These are phyloP conservation scores for Astrothelium subdiscretum DNA, from an alignment of 495 filamentous ascomycete genomes.

Conservation along the genomic window DNA sequence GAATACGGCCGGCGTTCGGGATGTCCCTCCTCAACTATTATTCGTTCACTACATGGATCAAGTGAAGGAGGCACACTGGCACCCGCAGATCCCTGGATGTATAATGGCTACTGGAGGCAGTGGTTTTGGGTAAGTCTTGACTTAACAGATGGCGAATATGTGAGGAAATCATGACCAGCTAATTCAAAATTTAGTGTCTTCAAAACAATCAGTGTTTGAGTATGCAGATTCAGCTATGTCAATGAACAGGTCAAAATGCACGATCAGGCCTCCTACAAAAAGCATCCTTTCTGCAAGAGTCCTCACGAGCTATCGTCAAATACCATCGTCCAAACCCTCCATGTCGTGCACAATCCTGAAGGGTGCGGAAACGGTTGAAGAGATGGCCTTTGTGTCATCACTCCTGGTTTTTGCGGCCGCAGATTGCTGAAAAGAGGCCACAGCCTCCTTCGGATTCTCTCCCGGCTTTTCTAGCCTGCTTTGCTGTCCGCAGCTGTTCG, in stretches of 20 bases:
- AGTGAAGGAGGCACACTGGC: constrained; percentile 94
- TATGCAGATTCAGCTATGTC: not conserved
- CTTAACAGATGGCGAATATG: not conserved
- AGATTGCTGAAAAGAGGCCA: not conserved
- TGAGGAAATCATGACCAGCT: not conserved
- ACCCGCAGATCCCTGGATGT: constrained; percentile 87
- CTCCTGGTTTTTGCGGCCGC: not conserved
- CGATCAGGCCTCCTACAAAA: too few species aligned
- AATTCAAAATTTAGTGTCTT: constrained; percentile 39
- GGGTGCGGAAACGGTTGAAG: too few species aligned
- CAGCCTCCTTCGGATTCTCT: not conserved
- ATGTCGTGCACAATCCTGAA: too few species aligned
- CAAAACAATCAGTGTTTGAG: constrained; percentile 55
- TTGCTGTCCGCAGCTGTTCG: constrained; percentile 4
- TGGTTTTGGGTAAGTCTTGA: constrained; percentile 55
- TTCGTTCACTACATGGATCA: constrained; percentile 94
- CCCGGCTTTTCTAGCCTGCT: not conserved
- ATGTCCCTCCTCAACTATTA: constrained; percentile 85
- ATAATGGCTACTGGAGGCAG: constrained; percentile 80
- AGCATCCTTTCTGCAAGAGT: not conserved
- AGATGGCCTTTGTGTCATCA: not conserved
- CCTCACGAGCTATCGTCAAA: too few species aligned
- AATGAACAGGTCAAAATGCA: not conserved
- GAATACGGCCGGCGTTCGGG: constrained; percentile 73
- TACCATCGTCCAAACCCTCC: too few species aligned